Base-by-base conservation (phyloP, 2,329 filamentous ascomycete genomes). In the Fusarium sp. region DNA sequence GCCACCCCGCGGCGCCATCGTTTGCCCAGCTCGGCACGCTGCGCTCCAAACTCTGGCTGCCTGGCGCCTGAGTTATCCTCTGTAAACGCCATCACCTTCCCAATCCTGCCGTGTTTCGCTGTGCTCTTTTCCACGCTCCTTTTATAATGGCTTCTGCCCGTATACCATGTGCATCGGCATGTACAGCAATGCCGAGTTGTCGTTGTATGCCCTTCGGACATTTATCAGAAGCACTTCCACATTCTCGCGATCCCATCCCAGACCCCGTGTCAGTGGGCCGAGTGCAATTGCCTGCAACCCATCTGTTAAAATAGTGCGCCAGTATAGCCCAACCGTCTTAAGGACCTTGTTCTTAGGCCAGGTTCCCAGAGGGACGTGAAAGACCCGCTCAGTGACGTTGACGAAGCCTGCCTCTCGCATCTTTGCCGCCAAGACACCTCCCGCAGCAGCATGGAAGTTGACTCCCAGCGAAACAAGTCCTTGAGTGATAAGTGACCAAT, bases 111-210 rank as follows among this genome's bases (percentile, higher is more conserved):
- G 35, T 42, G 13, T 38, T 29, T 54, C 25, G 54, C 20, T 56
- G 25, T 40, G 35, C 22, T 10, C 45, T 76, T 70, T 22, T 40
- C 33, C n/a, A 25, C 33, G 25, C 50, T 33, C 27, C 57, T 45
- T 56, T 59, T 69, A 74, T 38, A 70, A 59, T 36, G 88, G 87
- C 78, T 86, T 89, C 79, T 90, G 88, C 18, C 85, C 88, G 73
- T 88, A 89, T 14, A 89, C 82, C 61, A 90, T 84, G 76, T 89
- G 85, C 73, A 89, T 82, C 10, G 88, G 88, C 88, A 90, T 90
- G 71, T 88, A 89, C 82, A 85, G 82, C 74, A 86, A 84, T 73
- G 80, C 81, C 65, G 79, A 76, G 58, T 84, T 85, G 64, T 87
- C 85, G 71, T 81, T 80, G 71, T 87, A 88, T n/a, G 85, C 86